Evolutionary conservation across 225 moss, liverwort and hornwort genomes (phyloP), one percentile per base, ranked within the genome.

Genomic region (Thuidium tamariscinum): DNA sequence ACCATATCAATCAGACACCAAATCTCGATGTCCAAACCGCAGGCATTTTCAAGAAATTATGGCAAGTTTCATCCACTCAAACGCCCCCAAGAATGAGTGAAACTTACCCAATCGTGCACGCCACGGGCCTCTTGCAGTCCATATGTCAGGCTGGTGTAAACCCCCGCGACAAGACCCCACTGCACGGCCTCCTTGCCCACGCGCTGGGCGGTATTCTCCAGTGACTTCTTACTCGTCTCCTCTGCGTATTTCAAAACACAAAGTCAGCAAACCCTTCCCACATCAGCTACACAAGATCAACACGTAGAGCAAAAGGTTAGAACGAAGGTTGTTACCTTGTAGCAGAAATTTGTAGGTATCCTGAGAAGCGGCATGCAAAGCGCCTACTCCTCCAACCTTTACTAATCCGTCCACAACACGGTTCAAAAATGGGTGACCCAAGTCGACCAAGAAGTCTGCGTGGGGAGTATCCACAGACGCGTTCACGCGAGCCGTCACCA

Each of bases 121-220:
- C 98, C 98, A n/a, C 98, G 94, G 1, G 92, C 96, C 80, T 96
- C 98, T 60, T 94, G 91, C 92, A 98, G 92, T 87, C 98, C 96
- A 74, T 98, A 98, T 1, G 95, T 92, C 89, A 95, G 92, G 39
- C 98, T 97, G 6, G 98, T 93, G 84, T 98, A 98, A 0, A 98
- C 94, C 41, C 97, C 98, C 11, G 97, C 97, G 0, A 97, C 98
- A 16, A 98, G 92, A 41, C 93, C 98, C 98, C 98, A 98, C 94
- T 98, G 97, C 69, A 96, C 88, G 5, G 96, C 95, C 39, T 98
- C 98, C 91, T 97, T 96, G 20, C 96, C 94, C 82, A 98, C 88
- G 85, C 97, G 95, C 68, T 97, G 95, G 2, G 86, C 94, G 16
- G 94, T 95, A 6, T 92, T 91, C 89, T 98, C 98, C 77, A 98